phyloP scores from a whole-genome alignment of 2,329 filamentous ascomycete genomes.

The Chaetomiaceae sp. region DNA sequence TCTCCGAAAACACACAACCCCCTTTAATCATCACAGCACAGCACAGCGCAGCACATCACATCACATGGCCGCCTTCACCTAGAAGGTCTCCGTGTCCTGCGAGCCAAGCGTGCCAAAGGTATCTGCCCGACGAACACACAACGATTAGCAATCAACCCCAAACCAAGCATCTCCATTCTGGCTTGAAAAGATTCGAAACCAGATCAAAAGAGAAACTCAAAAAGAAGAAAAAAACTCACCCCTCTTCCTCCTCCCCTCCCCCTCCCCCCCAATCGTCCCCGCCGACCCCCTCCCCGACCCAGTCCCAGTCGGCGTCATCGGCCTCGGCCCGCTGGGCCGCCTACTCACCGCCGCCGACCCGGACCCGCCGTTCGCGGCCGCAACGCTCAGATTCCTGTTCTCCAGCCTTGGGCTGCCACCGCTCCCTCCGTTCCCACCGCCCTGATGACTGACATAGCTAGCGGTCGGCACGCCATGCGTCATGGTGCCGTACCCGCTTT shows the following conservation, averaged over 20 bases:
- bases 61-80: slow-evolving; percentile 21
- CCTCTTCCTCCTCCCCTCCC: slow-evolving; percentile 16
- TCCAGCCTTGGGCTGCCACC: slow-evolving; percentile 47
- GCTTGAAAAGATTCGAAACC: too few species aligned
- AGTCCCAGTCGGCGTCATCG: slow-evolving; percentile 54
- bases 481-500: slow-evolving; percentile 47
- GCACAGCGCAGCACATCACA: too few species aligned
- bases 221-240: slow-evolving; percentile 14
- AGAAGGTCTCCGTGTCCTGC: slow-evolving; percentile 51
- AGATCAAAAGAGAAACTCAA: background rate
- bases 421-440: background rate
- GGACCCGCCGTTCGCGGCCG: slow-evolving; percentile 26
- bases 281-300: background rate
- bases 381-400: slow-evolving; percentile 52
- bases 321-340: slow-evolving; percentile 52
- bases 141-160: background rate
- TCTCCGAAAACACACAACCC: too few species aligned
- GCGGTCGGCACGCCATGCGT: slow-evolving; percentile 33
- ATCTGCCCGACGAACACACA: slow-evolving; percentile 32
- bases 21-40: background rate
- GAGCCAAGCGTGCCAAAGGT: slow-evolving; percentile 48
- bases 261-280: slow-evolving; percentile 2
- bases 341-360: slow-evolving; percentile 39
- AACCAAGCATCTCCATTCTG: background rate
- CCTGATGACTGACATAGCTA: slow-evolving; percentile 37